Conservation (phyloP, 164 flowering plant genomes). For the Sedum album region DNA sequence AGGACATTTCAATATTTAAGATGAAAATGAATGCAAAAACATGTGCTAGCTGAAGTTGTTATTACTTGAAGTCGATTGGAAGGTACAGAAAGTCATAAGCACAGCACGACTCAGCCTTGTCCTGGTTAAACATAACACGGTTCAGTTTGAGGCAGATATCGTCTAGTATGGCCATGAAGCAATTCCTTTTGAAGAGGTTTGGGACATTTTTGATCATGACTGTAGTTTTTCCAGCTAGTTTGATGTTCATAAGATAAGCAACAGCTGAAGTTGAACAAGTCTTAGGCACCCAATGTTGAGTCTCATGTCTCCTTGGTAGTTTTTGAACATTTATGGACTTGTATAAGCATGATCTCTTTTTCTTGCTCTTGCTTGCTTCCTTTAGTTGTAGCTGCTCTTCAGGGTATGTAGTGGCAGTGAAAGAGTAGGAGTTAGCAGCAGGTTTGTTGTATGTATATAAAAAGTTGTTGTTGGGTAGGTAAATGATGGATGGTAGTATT, state of each 20-base stretch:
- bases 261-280: neutral
- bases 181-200: slow-evolving; percentile 22
- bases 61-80: slow-evolving; percentile 40
- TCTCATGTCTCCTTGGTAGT: no score
- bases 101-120: neutral
- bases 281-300: slow-evolving; percentile 7
- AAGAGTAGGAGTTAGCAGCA: no score
- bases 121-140: neutral
- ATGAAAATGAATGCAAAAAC: neutral
- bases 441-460: no score
- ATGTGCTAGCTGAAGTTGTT: neutral
- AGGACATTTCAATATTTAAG: neutral
- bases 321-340: no score
- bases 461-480: no score
- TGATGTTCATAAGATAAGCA: no score
- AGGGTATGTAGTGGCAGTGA: no score
- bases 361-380: no score
- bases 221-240: slow-evolving; percentile 13
- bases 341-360: no score
- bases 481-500: no score
- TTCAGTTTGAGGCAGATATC: slow-evolving; percentile 20
- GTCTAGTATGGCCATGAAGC: slow-evolving; percentile 27
- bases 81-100: slow-evolving; percentile 41
- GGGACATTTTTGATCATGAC: slow-evolving; percentile 26
- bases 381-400: no score